Conservation (phyloP, 1,139 yeast species). For the Blastobotrys aristatus region DNA sequence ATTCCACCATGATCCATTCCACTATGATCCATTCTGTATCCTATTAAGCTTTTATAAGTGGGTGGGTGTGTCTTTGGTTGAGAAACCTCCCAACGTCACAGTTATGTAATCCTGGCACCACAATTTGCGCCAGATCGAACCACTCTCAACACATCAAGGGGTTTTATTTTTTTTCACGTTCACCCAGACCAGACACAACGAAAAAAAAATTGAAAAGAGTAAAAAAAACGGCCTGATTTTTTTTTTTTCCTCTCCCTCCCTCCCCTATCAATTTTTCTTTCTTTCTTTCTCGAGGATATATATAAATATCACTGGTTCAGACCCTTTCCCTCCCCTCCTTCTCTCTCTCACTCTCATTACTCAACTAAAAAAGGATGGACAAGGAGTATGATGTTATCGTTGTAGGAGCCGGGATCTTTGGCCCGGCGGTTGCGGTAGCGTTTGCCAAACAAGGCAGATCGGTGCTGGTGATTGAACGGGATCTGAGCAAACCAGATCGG, state of each 20-base stretch:
- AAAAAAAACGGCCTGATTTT: background rate
- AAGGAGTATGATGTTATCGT: conserved; percentile 54
- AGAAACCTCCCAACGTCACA: background rate
- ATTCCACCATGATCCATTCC: conserved; percentile 17
- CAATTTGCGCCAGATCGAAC: background rate
- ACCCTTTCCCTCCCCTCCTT: too few relatives aligned
- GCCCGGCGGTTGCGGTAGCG: conserved; percentile 88
- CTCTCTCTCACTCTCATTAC: too few relatives aligned
- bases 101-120: conserved; percentile 8
- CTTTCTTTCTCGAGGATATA: too few relatives aligned
- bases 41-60: background rate
- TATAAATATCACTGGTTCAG: too few relatives aligned
- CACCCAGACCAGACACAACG: too few relatives aligned
- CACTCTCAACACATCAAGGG: too few relatives aligned
- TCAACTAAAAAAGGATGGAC: too few relatives aligned
- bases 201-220: too few relatives aligned
- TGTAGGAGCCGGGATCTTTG: conserved; percentile 94
- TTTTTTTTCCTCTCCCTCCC: too few relatives aligned
- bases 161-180: too few relatives aligned
- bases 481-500: conserved; percentile 87
- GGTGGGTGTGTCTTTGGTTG: background rate
- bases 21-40: conserved; percentile 29
- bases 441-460: conserved; percentile 85
- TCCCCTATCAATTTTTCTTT: too few relatives aligned
- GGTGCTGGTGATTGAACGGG: conserved; percentile 65